Conservation (phyloP, 257 asterid species). For the Solanum infundibuliforme region DNA sequence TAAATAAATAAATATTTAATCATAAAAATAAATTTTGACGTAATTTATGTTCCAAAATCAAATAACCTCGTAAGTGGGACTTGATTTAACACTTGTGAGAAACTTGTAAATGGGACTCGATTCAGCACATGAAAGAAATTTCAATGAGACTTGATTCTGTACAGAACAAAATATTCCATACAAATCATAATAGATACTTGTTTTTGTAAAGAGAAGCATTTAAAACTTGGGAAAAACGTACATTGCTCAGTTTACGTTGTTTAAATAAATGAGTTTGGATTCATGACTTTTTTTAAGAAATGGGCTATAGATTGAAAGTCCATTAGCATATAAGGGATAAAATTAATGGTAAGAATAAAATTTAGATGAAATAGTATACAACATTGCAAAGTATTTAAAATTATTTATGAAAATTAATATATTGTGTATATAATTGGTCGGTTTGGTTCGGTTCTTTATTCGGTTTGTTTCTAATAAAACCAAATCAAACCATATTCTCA, state of each 20-base stretch:
- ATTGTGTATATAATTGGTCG: background rate
- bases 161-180: background rate
- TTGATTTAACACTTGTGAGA: background rate
- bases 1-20: background rate
- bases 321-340: background rate
- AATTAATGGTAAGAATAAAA: background rate
- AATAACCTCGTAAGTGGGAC: background rate
- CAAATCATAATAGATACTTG: background rate
- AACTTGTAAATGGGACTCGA: background rate
- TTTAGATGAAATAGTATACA: background rate
- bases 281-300: background rate
- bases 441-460: background rate
- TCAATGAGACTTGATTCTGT: background rate
- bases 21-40: background rate
- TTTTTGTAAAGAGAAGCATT: background rate
- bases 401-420: background rate
- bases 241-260: background rate
- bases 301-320: background rate
- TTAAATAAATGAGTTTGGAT: background rate
- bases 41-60: background rate
- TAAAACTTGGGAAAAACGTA: background rate
- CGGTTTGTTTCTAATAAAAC: background rate
- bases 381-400: background rate
- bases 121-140: background rate
- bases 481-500: background rate